Conservation (phyloP, 495 filamentous ascomycete genomes). For the Hypoxylon rickii region DNA sequence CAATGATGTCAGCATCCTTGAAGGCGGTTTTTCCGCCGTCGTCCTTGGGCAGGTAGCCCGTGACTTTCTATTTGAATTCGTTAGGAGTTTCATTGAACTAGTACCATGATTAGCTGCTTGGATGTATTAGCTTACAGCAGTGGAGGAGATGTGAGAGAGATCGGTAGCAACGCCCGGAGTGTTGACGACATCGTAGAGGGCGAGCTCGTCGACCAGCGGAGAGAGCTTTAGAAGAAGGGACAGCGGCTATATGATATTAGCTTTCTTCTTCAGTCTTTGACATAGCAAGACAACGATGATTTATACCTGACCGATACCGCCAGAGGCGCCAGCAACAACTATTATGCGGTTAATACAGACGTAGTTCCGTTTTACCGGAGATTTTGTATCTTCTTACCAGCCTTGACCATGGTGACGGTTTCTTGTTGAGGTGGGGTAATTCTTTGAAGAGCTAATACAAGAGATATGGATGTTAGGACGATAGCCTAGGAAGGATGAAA, state of each 20-base stretch:
- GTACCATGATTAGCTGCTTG: background rate
- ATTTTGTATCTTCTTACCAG: conserved; percentile 60
- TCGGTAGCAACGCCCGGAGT: conserved; percentile 94
- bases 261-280: conserved; percentile 5
- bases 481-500: conserved; percentile 15
- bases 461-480: conserved; percentile 29
- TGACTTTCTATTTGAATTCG: conserved; percentile 71
- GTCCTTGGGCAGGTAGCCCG: conserved; percentile 85
- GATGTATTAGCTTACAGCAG: conserved; percentile 68
- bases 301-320: conserved; percentile 94
- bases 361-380: background rate
- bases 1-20: conserved; percentile 88
- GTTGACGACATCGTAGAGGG: conserved; percentile 99
- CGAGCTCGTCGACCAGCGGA: conserved; percentile 84
- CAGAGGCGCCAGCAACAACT: conserved; percentile 96
- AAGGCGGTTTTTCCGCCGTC: conserved; percentile 88
- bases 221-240: conserved; percentile 91
- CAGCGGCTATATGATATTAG: conserved; percentile 70
- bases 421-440: conserved; percentile 32
- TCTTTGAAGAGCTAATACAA: conserved; percentile 17
- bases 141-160: conserved; percentile 94
- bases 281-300: background rate
- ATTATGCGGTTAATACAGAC: conserved; percentile 37
- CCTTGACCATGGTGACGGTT: conserved; percentile 78
- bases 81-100: conserved; percentile 22